Base-by-base conservation (phyloP, 2,329 filamentous ascomycete species). In the Phaeoacremonium minimum region DNA sequence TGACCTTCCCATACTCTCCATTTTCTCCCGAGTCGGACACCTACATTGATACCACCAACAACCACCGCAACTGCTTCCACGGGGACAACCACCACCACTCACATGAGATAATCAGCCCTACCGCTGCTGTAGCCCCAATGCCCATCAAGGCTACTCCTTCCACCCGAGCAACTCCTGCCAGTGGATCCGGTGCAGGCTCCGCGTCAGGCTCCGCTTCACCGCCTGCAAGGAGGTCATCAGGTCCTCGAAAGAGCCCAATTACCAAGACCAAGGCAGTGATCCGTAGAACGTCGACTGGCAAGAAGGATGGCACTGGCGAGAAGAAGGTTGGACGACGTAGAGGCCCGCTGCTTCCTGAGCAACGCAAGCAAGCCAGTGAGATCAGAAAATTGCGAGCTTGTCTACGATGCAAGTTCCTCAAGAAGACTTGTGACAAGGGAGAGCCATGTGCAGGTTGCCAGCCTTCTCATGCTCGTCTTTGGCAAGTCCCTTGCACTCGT, bases 351-450 rank as follows among this genome's bases (percentile, higher is more conserved):
- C 75, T 89, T 53, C 89, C 90, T 9, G 91, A 97, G 61, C 91
- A 96, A 70, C 80, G 91, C 49, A 94, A 95, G 67, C 91, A 96
- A 64, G 91, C 91, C 17, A 93, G 90, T 54, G 91, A 97, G 65
- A 97, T 97, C 58, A 82, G 91, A 60, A 97, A 97, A 66, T 72
- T 96, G 51, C 79, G 91, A 56, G 91, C 91, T 32, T 97, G 91
- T 61, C 71, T 97, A 51, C 83, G 91, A 47, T 97, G 91, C 78
- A 96, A 96, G 69, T 97, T 96, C 71, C 74, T 97, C 60, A 97
- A 97, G 77, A 97, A 97, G 77, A 96, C 91, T 33, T 97, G 91
- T 58, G 91, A 97, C 64, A 96, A 94, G 71, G 91, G 91, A 46
- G 90, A 96, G 68, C 91, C 91, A 40, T 97, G 91, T 64, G 86